Percentiles rank a stretch among this genome's conserved stretches.
Evolutionary conservation across 176 grass and related monocot species (phyloP).

Genomic region (Cocos nucifera): DNA sequence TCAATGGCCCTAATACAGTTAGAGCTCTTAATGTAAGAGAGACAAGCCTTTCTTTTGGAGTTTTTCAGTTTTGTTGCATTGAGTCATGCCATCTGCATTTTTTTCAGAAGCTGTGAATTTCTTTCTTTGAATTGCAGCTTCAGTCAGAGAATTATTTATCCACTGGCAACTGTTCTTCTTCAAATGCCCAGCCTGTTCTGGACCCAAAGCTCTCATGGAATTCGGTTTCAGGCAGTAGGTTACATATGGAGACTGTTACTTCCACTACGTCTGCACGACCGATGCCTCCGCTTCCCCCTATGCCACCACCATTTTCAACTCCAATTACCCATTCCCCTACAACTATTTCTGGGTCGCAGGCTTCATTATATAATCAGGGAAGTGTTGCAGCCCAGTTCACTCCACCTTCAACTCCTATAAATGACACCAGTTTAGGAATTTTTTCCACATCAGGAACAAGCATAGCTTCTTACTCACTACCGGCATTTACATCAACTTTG

Average conservation of each 20-base stretch:
- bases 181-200: slow-evolving; percentile 48
- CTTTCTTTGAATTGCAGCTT: slow-evolving; percentile 42
- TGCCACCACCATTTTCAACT: slow-evolving; percentile 44
- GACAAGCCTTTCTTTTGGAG: not conserved
- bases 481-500: slow-evolving; percentile 40
- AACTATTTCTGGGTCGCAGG: slow-evolving; percentile 33
- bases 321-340: slow-evolving; percentile 38
- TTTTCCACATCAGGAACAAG: slow-evolving; percentile 33
- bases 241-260: slow-evolving; percentile 40
- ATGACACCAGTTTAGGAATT: slow-evolving; percentile 31
- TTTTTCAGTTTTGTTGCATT: not conserved
- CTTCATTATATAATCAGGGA: slow-evolving; percentile 36
- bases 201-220: slow-evolving; percentile 72
- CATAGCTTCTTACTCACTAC: slow-evolving; percentile 38
- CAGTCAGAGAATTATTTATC: slow-evolving; percentile 55
- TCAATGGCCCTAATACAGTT: slow-evolving; percentile 37
- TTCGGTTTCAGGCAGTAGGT: slow-evolving; percentile 42
- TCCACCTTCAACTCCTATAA: slow-evolving; percentile 26
- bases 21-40: slow-evolving; percentile 50
- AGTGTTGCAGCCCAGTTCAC: slow-evolving; percentile 23
- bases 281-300: slow-evolving; percentile 38
- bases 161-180: slow-evolving; percentile 33
- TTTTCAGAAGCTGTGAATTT: slow-evolving; percentile 10
- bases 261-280: slow-evolving; percentile 38
- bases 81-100: not conserved